A percentile compares a stretch with the other conserved stretches of the same genome.
Evolutionary conservation across 2,329 filamentous ascomycete genomes (phyloP).

Genomic region (Pseudocercospora macadamiae): DNA sequence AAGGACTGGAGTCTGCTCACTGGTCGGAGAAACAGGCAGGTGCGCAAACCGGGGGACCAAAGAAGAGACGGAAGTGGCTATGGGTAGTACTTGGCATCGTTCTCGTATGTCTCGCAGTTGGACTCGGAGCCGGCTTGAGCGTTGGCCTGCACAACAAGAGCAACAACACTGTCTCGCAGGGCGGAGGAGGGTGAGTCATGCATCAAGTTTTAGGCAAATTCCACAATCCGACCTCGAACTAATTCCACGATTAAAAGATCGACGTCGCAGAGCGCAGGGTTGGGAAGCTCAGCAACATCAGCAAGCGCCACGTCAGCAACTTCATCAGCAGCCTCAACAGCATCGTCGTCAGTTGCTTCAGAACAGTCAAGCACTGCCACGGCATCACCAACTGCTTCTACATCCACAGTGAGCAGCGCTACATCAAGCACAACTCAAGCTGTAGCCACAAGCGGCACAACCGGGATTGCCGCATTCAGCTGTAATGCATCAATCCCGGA

Average conservation of each 20-base stretch:
- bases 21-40: background rate
- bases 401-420: background rate
- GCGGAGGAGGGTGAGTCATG: background rate
- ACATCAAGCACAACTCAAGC: background rate
- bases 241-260: too few relatives aligned
- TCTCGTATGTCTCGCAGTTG: background rate
- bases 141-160: background rate
- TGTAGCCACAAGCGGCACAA: background rate
- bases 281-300: too few relatives aligned
- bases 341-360: too few relatives aligned
- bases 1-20: background rate
- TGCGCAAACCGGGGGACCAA: background rate
- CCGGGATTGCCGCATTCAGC: background rate
- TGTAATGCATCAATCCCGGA: background rate
- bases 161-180: background rate
- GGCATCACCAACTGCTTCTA: background rate
- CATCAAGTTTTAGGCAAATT: too few relatives aligned
- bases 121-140: background rate
- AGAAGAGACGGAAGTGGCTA: background rate
- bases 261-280: too few relatives aligned
- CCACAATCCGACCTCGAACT: too few relatives aligned
- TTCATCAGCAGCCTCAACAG: too few relatives aligned
- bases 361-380: background rate
- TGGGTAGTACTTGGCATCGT: background rate
- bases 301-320: too few relatives aligned